phyloP scores from a whole-genome alignment of 1,284 basidiomycete genomes.

The Meira miltonrushii region DNA sequence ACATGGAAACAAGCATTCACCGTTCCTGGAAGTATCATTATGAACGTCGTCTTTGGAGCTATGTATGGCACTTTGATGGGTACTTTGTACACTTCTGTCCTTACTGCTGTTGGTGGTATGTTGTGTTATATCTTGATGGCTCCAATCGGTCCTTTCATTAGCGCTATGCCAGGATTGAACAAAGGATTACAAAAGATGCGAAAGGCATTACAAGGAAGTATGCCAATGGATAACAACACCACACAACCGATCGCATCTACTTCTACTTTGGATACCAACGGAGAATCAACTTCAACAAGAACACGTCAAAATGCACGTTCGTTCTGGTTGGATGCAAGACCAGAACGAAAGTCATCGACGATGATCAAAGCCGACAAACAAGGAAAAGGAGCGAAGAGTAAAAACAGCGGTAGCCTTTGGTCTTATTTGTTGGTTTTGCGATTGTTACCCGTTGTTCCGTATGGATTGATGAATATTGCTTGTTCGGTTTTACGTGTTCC shows the following conservation, averaged over 20 bases:
- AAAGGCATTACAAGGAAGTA: slow-evolving; percentile 21
- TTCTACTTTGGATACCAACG: background rate
- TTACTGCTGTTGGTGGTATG: slow-evolving; percentile 47
- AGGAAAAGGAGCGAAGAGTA: background rate
- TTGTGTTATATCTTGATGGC: slow-evolving; percentile 44
- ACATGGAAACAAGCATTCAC: slow-evolving; percentile 51
- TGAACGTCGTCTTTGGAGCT: slow-evolving; percentile 50
- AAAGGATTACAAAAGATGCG: slow-evolving; percentile 45
- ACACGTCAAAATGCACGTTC: background rate
- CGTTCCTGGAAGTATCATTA: slow-evolving; percentile 47
- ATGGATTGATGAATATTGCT: slow-evolving; percentile 51
- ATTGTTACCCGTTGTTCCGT: slow-evolving; percentile 49
- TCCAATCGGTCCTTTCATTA: slow-evolving; percentile 36
- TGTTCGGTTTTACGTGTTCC: slow-evolving; percentile 48
- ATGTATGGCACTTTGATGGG: slow-evolving; percentile 49
- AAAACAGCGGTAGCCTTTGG: slow-evolving; percentile 29
- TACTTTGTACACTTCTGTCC: slow-evolving; percentile 40
- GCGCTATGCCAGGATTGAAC: slow-evolving; percentile 37
- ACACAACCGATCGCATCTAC: background rate
- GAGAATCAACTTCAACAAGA: background rate
- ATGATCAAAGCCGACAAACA: background rate
- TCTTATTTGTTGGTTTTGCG: slow-evolving; percentile 46
- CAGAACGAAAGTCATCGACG: background rate
- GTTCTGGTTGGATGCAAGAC: background rate
- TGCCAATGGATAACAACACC: background rate